phyloP scores from a whole-genome alignment of 2,329 filamentous ascomycete species.

The Blastomyces parvus region DNA sequence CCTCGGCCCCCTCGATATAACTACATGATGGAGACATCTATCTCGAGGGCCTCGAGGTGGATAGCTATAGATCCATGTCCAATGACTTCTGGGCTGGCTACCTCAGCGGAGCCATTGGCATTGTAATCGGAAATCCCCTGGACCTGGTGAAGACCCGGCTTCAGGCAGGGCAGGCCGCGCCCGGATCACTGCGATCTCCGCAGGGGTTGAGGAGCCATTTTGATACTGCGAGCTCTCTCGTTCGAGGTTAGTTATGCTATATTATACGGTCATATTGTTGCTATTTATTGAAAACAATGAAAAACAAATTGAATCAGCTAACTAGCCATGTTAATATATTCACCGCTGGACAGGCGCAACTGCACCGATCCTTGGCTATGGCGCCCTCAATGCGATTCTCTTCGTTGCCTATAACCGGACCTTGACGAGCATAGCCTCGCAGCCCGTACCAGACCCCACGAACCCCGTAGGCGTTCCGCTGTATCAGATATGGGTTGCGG shows the following conservation, averaged over 20 bases:
- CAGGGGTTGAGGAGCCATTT: constrained; percentile 25
- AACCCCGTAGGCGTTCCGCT: constrained; percentile 42
- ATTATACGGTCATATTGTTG: neutral
- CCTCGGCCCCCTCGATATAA: neutral
- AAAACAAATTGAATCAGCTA: neutral
- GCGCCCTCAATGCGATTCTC: constrained; percentile 79
- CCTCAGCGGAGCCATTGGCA: constrained; percentile 72
- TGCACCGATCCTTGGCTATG: constrained; percentile 80
- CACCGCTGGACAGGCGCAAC: constrained; percentile 52
- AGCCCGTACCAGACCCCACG: constrained; percentile 35
- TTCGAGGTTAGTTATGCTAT: constrained; percentile 27
- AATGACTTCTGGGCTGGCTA: constrained; percentile 94
- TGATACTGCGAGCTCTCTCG: constrained; percentile 28
- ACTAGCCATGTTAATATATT: neutral
- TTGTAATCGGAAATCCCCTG: constrained; percentile 80
- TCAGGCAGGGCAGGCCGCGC: constrained; percentile 50
- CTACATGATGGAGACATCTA: neutral
- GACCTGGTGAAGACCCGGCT: constrained; percentile 71
- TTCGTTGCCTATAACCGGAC: constrained; percentile 86
- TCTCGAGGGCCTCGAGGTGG: constrained; percentile 5
- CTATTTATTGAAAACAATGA: neutral
- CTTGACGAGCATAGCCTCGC: constrained; percentile 49
- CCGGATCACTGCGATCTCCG: constrained; percentile 19
- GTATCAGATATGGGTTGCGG: constrained; percentile 65
- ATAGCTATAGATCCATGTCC: constrained; percentile 48